These are phyloP conservation scores for Rhodamnia argentea DNA, from an alignment of 345 rosid genomes.

Conservation along the genomic window DNA sequence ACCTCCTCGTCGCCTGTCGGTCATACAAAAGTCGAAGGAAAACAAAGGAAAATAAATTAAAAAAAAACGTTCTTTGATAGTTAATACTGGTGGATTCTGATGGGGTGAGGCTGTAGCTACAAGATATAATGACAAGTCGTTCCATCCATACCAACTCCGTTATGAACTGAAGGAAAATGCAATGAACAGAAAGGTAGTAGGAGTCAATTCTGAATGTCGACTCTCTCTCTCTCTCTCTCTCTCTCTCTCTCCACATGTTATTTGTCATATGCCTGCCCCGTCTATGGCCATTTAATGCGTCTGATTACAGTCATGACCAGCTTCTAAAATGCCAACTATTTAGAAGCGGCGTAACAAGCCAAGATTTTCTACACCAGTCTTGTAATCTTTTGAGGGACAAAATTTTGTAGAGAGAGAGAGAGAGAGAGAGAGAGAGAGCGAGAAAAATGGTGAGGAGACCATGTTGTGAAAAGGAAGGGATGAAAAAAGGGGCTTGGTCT, in stretches of 20 bases:
- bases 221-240: neutral
- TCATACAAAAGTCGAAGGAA: neutral
- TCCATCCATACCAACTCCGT: neutral
- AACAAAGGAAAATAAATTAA: too few species aligned
- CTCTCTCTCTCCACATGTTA: neutral
- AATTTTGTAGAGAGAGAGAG: neutral
- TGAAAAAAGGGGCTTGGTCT: slow-evolving; percentile 4
- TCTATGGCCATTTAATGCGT: neutral
- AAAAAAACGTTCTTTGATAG: neutral
- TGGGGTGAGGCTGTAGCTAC: neutral
- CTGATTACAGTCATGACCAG: neutral
- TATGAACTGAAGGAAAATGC: neutral
- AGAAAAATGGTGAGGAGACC: neutral
- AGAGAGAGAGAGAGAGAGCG: neutral
- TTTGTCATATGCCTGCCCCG: neutral
- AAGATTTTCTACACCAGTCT: neutral
- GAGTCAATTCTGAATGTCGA: neutral
- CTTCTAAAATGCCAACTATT: neutral
- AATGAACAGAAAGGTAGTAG: neutral
- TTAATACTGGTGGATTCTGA: neutral
- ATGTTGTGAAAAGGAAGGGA: neutral
- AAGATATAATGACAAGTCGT: neutral
- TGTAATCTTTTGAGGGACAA: neutral
- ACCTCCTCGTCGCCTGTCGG: neutral
- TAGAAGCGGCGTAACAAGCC: neutral